phyloP scores from a whole-genome alignment of 148 eudicot genomes.

The Nepenthes mirabilis region DNA sequence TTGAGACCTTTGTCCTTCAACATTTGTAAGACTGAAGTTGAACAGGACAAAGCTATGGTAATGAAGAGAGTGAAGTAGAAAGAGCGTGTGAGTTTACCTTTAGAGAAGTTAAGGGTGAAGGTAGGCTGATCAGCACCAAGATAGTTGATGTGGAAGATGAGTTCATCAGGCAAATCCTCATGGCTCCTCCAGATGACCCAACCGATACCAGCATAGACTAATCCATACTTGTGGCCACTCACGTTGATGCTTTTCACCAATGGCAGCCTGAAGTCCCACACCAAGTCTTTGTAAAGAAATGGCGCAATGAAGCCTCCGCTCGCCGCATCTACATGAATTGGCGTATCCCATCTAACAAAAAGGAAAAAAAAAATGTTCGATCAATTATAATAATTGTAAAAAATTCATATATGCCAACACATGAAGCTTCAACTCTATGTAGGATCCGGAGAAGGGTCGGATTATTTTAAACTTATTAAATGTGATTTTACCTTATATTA shows the following conservation, averaged over 20 bases:
- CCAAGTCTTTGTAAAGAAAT: slow-evolving; percentile 56
- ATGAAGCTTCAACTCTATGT: too few relatives aligned
- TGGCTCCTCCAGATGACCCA: slow-evolving; percentile 71
- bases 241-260: slow-evolving; percentile 68
- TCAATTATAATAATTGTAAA: too few relatives aligned
- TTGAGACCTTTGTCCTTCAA: too few relatives aligned
- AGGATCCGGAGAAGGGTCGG: too few relatives aligned
- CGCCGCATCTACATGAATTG: slow-evolving; percentile 79
- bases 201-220: slow-evolving; percentile 68
- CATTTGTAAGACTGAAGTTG: not conserved
- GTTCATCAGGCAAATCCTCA: slow-evolving; percentile 70
- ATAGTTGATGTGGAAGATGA: slow-evolving; percentile 68
- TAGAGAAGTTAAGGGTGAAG: slow-evolving; percentile 69
- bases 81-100: slow-evolving; percentile 21
- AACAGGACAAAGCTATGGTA: not conserved
- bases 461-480: too few relatives aligned
- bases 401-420: not conserved
- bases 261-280: slow-evolving; percentile 61
- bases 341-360: slow-evolving; percentile 54
- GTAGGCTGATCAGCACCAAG: slow-evolving; percentile 81
- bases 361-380: not conserved
- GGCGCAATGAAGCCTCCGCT: slow-evolving; percentile 84
- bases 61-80: not conserved
- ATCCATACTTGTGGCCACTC: slow-evolving; percentile 71
- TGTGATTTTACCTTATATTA: too few relatives aligned